phyloP scores from a whole-genome alignment of 2,329 filamentous ascomycete genomes.

The Gremmenia infestans region DNA sequence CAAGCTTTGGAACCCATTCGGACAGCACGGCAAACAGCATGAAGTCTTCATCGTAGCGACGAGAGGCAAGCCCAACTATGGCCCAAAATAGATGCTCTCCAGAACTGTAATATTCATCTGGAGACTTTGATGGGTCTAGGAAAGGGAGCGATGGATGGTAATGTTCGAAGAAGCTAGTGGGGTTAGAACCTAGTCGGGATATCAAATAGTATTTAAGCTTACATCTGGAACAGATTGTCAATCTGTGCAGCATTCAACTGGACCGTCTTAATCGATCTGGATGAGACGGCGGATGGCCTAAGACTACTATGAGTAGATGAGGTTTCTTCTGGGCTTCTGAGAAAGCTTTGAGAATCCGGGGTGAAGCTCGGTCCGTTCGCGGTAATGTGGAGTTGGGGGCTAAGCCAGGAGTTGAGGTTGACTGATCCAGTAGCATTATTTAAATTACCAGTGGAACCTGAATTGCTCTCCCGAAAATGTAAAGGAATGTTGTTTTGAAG shows the following conservation, averaged over 20 bases:
- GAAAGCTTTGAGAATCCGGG: neutral
- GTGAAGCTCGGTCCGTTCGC: neutral
- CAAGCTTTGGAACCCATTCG: constrained; percentile 7
- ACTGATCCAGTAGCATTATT: neutral
- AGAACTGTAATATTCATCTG: constrained; percentile 12
- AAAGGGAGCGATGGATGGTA: constrained; percentile 14
- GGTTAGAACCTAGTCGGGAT: neutral
- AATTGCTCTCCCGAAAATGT: neutral
- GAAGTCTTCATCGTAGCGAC: constrained; percentile 11
- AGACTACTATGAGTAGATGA: neutral
- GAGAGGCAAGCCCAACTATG: constrained; percentile 15
- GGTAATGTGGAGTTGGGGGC: neutral
- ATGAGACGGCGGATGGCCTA: neutral
- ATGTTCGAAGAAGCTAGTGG: constrained; percentile 10
- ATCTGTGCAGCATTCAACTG: constrained; percentile 4
- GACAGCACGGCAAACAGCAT: constrained; percentile 6
- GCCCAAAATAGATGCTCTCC: constrained; percentile 13
- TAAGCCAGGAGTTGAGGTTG: neutral
- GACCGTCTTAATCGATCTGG: constrained; percentile 6
- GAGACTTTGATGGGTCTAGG: constrained; percentile 8
- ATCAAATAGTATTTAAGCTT: neutral
- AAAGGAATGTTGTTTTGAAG: neutral
- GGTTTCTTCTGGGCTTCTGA: neutral
- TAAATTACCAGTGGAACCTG: neutral
- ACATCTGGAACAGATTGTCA: constrained; percentile 11